Evolutionary conservation across 345 rosid genomes (phyloP).

Genomic region (Eucalyptus regnans): DNA sequence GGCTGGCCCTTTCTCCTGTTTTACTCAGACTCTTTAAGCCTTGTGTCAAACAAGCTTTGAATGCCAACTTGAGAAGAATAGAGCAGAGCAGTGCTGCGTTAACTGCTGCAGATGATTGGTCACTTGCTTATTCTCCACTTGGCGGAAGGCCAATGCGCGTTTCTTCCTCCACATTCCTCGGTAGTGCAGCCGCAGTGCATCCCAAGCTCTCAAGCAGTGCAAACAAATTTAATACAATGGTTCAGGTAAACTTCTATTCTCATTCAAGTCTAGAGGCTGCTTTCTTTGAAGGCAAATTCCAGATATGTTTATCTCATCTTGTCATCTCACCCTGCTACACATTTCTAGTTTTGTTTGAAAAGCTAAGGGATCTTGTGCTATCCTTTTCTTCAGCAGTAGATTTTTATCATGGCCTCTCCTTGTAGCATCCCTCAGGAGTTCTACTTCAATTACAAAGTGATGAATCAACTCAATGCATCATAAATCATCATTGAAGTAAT

Average conservation of each 20-base stretch:
- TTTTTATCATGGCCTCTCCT: neutral
- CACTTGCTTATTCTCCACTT: constrained; percentile 38
- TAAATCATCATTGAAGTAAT: neutral
- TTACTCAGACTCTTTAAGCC: constrained; percentile 63
- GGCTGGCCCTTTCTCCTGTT: constrained; percentile 72
- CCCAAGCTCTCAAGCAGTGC: constrained; percentile 78
- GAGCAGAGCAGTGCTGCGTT: constrained; percentile 71
- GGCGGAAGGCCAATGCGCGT: constrained; percentile 29
- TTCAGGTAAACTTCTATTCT: constrained; percentile 37
- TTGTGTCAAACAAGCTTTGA: constrained; percentile 50
- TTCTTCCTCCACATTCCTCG: constrained; percentile 22
- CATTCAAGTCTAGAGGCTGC: neutral
- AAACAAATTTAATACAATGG: constrained; percentile 64
- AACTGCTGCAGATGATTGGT: constrained; percentile 87
- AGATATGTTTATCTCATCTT: neutral
- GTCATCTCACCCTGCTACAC: neutral
- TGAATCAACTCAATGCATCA: neutral
- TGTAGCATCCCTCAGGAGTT: neutral
- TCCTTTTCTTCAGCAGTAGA: neutral
- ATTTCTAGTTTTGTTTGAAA: neutral
- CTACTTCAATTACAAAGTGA: neutral
- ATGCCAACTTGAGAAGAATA: constrained; percentile 58
- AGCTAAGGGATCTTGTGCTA: neutral
- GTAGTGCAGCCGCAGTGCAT: constrained; percentile 18
- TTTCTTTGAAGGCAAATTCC: neutral